Percentiles rank a stretch among this genome's conserved stretches.
phyloP scores from a whole-genome alignment of 2,329 filamentous ascomycete genomes.

The Diaporthe sp. region DNA sequence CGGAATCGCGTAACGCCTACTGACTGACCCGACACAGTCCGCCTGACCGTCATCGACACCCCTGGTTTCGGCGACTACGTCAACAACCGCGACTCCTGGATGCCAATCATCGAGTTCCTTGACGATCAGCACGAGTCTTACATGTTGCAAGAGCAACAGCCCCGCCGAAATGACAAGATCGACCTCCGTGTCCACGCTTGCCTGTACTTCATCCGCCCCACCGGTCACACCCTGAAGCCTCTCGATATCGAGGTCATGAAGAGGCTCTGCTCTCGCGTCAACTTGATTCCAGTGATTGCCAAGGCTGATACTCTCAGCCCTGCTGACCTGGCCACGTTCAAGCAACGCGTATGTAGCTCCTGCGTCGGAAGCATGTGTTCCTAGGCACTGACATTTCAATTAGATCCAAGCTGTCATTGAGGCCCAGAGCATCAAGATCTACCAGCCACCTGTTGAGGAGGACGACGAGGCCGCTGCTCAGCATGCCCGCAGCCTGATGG shows the following conservation, averaged over 20 bases:
- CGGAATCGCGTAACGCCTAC: conserved; percentile 2
- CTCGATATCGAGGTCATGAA: conserved; percentile 99
- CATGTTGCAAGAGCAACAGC: conserved; percentile 99
- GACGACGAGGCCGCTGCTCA: conserved; percentile 96
- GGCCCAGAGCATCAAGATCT: conserved; percentile 99
- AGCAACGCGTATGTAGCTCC: conserved; percentile 78
- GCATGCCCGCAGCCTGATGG: conserved; percentile 94
- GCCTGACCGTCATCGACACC: conserved; percentile 98
- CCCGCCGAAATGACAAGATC: conserved; percentile 97
- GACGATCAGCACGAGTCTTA: conserved; percentile 99
- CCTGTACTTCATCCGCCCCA: conserved; percentile 98
- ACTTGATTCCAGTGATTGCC: conserved; percentile 97
- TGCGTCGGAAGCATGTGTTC: neutral
- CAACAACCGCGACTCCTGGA: conserved; percentile 99
- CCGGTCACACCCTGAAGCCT: conserved; percentile 97
- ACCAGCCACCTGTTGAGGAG: conserved; percentile 96
- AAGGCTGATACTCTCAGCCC: conserved; percentile 99
- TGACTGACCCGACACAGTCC: conserved; percentile 70
- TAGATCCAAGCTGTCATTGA: conserved; percentile 96
- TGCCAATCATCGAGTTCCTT: conserved; percentile 99
- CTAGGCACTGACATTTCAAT: conserved; percentile 41
- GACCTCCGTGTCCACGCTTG: conserved; percentile 98
- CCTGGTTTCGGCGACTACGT: conserved; percentile 99
- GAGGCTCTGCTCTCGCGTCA: conserved; percentile 96
- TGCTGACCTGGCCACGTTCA: conserved; percentile 90